Evolutionary conservation across 352 stramenopile species (phyloP), one percentile per base, ranked within the genome.

Genomic region (Phytopythium vexans): DNA sequence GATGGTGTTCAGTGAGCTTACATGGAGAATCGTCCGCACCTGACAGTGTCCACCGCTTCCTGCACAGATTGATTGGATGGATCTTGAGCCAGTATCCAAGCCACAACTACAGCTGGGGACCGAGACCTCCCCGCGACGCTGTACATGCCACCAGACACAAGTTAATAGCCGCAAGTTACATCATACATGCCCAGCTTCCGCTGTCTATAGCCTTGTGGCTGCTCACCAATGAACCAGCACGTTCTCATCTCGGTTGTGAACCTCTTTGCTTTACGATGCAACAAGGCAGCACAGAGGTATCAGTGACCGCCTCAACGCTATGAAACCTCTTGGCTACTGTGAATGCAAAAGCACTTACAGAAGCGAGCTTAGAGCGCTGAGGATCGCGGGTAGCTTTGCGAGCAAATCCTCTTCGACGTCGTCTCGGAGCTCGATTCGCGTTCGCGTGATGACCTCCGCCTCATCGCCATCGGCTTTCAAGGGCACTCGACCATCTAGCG

Each of bases 201-300:
- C 21, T 16, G 48, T 21, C 3, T 49, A 31, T 41, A 33, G n/a
- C 36, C 31, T 9, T 35, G 42, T 2, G 6, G 14, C 10, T 12
- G 42, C 45, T 11, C 52, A 92, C 82, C 82, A 92, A 64, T 92
- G 82, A 46, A 92, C 74, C 35, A 92, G 59, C 14, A 89, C 66
- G 46, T 77, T 89, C 67, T 60, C 70, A 41, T 70, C 66, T 1
- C 52, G 39, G 3, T 32, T 33, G 10, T 73, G 49, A 1, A 70
- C 73, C n/a, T 69, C 54, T 10, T 64, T 27, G 14, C 77, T 88
- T 41, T 35, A 41, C 3, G 7, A 5, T 21, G 57, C 6, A 6
- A 27, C 2, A 44, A 6, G 10, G n/a, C 37, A n/a, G 8, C 35
- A 8, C 21, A 27, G 12, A 49, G 15, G 11, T 16, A 39, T 37